phyloP scores from a whole-genome alignment of 2,329 filamentous ascomycete genomes.

The Myriosclerotinia duriaeana region DNA sequence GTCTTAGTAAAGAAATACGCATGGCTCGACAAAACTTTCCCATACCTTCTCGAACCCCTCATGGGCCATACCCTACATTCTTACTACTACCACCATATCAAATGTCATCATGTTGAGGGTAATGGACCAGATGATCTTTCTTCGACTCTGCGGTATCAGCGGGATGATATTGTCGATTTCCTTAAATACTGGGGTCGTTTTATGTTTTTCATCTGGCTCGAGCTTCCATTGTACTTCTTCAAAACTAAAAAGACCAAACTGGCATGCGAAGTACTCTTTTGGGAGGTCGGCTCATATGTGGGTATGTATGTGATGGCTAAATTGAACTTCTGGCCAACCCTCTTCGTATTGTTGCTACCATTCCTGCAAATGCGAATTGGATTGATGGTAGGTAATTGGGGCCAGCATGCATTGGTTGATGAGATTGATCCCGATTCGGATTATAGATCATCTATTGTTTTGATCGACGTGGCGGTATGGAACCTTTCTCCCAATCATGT shows the following conservation, averaged over 20 bases:
- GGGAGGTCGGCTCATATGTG: constrained; percentile 59
- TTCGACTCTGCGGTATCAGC: constrained; percentile 73
- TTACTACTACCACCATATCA: constrained; percentile 83
- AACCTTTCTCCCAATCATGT: background rate
- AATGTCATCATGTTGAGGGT: constrained; percentile 80
- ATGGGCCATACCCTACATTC: constrained; percentile 85
- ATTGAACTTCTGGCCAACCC: constrained; percentile 50
- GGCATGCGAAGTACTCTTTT: constrained; percentile 57
- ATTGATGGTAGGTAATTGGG: constrained; percentile 82
- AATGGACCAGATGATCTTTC: constrained; percentile 76
- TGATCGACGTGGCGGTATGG: constrained; percentile 74
- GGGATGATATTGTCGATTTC: constrained; percentile 66
- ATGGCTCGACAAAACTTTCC: constrained; percentile 64
- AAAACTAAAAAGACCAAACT: constrained; percentile 57
- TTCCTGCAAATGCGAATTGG: constrained; percentile 65
- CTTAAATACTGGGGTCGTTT: constrained; percentile 72
- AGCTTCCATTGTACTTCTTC: constrained; percentile 72
- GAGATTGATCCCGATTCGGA: constrained; percentile 73
- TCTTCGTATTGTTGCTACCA: constrained; percentile 67
- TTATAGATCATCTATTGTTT: constrained; percentile 73
- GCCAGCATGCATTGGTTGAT: constrained; percentile 79
- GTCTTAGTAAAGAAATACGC: constrained; percentile 57
- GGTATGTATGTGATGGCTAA: constrained; percentile 55
- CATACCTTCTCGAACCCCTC: constrained; percentile 71
- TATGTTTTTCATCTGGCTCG: constrained; percentile 70